phyloP scores from a whole-genome alignment of 768 basidiomycete species.

The Lactifluus pinguis region DNA sequence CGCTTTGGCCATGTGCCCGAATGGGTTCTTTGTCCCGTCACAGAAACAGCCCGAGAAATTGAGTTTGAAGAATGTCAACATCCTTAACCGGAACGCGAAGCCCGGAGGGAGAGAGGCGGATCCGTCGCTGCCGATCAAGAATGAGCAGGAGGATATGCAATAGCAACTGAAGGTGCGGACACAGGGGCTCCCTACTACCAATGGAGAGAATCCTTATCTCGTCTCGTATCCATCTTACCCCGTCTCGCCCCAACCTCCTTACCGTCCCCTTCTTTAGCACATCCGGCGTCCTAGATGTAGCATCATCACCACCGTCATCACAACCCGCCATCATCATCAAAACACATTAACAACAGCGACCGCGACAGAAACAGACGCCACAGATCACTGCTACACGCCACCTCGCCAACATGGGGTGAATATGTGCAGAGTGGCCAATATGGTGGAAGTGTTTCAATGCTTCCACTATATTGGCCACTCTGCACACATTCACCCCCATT shows the following conservation, averaged over 20 bases:
- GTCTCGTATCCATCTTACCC: too few species aligned
- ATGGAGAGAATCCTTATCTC: too few species aligned
- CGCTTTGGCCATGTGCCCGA: conserved; percentile 25
- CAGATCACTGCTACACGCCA: too few species aligned
- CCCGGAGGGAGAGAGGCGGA: conserved; percentile 13
- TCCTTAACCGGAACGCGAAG: conserved; percentile 13
- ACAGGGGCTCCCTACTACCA: background rate
- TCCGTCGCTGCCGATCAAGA: background rate
- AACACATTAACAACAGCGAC: too few species aligned
- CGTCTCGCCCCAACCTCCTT: background rate
- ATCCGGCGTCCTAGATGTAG: background rate
- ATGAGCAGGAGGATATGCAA: background rate
- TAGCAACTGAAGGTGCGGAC: background rate
- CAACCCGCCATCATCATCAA: too few species aligned
- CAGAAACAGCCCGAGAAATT: conserved; percentile 34
- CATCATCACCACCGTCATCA: background rate
- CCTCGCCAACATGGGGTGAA: too few species aligned
- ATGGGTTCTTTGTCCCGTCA: conserved; percentile 37
- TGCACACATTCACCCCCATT: too few species aligned
- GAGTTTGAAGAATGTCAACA: conserved; percentile 18
- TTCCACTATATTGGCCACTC: too few species aligned
- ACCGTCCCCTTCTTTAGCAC: background rate
- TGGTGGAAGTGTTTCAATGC: too few species aligned
- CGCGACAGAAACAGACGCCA: too few species aligned
- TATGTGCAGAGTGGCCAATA: too few species aligned